phyloP scores from a whole-genome alignment of 495 filamentous ascomycete genomes.

The Aspergillus biplanus region DNA sequence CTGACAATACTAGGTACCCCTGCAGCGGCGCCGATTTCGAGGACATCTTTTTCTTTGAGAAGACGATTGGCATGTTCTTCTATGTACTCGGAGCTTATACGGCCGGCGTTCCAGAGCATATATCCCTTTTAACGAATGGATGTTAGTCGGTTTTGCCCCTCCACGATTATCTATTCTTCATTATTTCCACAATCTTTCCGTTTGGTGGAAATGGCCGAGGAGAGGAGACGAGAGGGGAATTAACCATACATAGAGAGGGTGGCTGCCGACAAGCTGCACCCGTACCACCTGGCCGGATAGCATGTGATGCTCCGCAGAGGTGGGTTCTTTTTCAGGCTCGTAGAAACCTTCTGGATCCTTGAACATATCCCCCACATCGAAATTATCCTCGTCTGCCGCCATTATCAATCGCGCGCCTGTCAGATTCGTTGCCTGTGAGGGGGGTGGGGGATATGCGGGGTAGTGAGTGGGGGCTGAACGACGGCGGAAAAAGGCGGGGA shows the following conservation, averaged over 20 bases:
- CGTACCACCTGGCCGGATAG: slow-evolving; percentile 65
- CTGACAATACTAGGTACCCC: slow-evolving; percentile 82
- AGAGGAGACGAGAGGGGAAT: slow-evolving; percentile 10
- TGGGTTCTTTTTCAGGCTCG: slow-evolving; percentile 68
- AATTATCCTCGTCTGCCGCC: slow-evolving; percentile 42
- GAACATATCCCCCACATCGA: slow-evolving; percentile 63
- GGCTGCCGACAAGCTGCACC: slow-evolving; percentile 85
- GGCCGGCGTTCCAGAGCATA: slow-evolving; percentile 87
- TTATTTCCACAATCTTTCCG: neutral
- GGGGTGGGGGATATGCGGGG: slow-evolving; percentile 1
- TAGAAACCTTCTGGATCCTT: slow-evolving; percentile 79
- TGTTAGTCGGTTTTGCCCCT: slow-evolving; percentile 1
- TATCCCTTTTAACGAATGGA: slow-evolving; percentile 61
- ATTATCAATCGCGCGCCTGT: neutral
- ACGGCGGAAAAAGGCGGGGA: neutral
- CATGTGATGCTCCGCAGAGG: slow-evolving; percentile 69
- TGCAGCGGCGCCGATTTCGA: slow-evolving; percentile 89
- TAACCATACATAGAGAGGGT: slow-evolving; percentile 76
- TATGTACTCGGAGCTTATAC: slow-evolving; percentile 74
- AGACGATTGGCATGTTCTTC: slow-evolving; percentile 61
- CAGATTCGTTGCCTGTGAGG: neutral
- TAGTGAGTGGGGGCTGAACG: neutral
- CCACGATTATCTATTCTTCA: too few relatives aligned
- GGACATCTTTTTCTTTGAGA: slow-evolving; percentile 64
- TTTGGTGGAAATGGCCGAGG: slow-evolving; percentile 7